Base-by-base conservation (phyloP, 306 rosid genomes). In the Castanea sativa region DNA sequence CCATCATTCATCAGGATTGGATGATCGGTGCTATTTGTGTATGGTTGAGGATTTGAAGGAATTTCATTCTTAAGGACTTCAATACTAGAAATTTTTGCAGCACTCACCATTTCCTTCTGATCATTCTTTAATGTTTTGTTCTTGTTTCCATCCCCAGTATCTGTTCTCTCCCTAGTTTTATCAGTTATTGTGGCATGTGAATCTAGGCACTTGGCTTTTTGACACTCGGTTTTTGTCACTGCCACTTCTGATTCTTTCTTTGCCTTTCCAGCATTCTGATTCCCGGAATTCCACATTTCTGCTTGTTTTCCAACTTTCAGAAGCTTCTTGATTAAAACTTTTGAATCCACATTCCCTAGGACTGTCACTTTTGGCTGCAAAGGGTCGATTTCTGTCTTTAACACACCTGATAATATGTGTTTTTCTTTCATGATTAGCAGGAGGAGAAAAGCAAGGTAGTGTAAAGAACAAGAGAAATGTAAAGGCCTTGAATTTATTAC, bases 271-370 rank as follows among this genome's bases (percentile, higher is more conserved):
- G 76, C 73, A 76, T 58, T 63, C 12, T 73, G 61, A 73, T 83
- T 79, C 71, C 69, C 81, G 11, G 41, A 59, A 55, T 73, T 71
- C 58, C 64, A 55, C 13, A 81, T 6, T 35, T 77, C 79, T 56
- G 85, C 85, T 57, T 61, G 85, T 73, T 86, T 83, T 75, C 89
- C 87, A 78, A 81, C 81, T 58, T 86, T 86, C 52, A 8, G 58
- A 52, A 86, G 85, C 83, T 56, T 83, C 57, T 84, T 81, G 19
- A 81, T 84, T 64, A 87, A 43, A 21, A 81, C 29, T 38, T 87
- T 72, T 19, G 87, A 84, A 69, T 83, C 83, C 55, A 73, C 80
- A 49, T 81, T 87, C 74, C 87, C 90, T 10, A 81, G 18, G 1
- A 87, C 84, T 67, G 84, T 83, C 59, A 87, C 81, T 76, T 73